phyloP scores from a whole-genome alignment of 2,329 filamentous ascomycete species.

The Fusarium sp. region DNA sequence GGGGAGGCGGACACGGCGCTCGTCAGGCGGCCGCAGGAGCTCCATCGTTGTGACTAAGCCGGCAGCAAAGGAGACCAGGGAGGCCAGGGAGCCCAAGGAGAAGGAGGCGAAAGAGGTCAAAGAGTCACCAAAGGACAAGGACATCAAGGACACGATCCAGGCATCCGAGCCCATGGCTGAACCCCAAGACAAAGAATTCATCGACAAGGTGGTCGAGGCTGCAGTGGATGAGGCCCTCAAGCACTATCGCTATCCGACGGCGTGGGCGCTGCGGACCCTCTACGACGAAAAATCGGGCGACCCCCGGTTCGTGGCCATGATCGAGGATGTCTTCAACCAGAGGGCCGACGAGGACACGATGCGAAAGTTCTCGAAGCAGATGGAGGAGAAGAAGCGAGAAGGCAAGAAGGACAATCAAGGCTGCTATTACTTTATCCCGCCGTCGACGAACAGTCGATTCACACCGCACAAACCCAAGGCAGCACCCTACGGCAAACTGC shows the following conservation, averaged over 20 bases:
- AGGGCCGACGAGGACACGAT: conserved; percentile 65
- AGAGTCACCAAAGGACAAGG: conserved; percentile 14
- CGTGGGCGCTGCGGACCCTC: conserved; percentile 69
- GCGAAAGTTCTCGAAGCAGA: conserved; percentile 61
- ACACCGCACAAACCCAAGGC: conserved; percentile 59
- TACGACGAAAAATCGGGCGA: conserved; percentile 69
- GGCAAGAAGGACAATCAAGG: conserved; percentile 65
- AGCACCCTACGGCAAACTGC: conserved; percentile 63
- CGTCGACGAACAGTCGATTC: conserved; percentile 56
- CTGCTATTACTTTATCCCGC: conserved; percentile 66
- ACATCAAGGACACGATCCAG: conserved; percentile 30
- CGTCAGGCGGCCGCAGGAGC: conserved; percentile 37
- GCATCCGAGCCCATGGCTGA: conserved; percentile 36
- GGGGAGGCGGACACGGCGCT: conserved; percentile 45
- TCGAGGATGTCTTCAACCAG: conserved; percentile 69
- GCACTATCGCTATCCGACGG: conserved; percentile 69
- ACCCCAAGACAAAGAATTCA: conserved; percentile 55
- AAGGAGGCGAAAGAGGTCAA: conserved; percentile 19
- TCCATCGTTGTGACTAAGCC: conserved; percentile 39
- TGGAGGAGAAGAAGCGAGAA: conserved; percentile 67
- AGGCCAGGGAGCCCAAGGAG: conserved; percentile 19
- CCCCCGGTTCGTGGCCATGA: conserved; percentile 64
- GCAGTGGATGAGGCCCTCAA: conserved; percentile 70
- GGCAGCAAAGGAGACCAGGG: conserved; percentile 24
- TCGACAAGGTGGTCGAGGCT: conserved; percentile 65